Conservation (phyloP, 2,329 filamentous ascomycete species). For the Claviceps sp. region DNA sequence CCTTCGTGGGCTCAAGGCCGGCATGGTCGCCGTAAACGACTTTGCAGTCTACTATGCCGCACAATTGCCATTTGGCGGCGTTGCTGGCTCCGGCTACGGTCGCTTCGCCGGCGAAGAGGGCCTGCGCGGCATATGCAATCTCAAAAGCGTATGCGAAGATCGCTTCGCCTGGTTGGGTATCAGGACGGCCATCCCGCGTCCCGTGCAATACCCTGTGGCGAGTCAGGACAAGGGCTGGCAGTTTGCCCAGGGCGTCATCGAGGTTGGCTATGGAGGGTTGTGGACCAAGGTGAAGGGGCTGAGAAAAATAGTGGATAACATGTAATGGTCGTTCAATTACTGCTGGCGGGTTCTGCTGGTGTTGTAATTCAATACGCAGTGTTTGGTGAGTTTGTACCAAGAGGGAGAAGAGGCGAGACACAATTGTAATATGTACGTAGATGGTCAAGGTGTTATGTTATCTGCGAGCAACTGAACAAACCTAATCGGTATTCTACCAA, state of each 20-base stretch:
- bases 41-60: conserved; percentile 90
- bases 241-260: conserved; percentile 47
- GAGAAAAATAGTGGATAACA: conserved; percentile 28
- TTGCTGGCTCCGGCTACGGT: conserved; percentile 82
- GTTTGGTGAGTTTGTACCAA: no score
- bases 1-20: conserved; percentile 56
- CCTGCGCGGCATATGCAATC: conserved; percentile 69
- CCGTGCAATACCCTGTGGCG: conserved; percentile 68
- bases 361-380: no score
- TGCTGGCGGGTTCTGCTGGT: background rate
- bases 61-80: conserved; percentile 85
- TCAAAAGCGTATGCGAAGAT: conserved; percentile 78
- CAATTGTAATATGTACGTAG: no score
- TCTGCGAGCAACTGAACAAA: no score
- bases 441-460: no score
- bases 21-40: conserved; percentile 93
- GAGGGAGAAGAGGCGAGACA: no score
- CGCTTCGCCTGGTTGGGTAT: conserved; percentile 46
- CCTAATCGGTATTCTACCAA: no score
- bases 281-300: conserved; percentile 27
- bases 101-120: conserved; percentile 88
- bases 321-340: conserved; percentile 12
- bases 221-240: conserved; percentile 51
- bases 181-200: conserved; percentile 65
- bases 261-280: conserved; percentile 41